These are phyloP conservation scores for Skeletonema marinoi DNA, from an alignment of 108 stramenopile species.

Conservation along the genomic window DNA sequence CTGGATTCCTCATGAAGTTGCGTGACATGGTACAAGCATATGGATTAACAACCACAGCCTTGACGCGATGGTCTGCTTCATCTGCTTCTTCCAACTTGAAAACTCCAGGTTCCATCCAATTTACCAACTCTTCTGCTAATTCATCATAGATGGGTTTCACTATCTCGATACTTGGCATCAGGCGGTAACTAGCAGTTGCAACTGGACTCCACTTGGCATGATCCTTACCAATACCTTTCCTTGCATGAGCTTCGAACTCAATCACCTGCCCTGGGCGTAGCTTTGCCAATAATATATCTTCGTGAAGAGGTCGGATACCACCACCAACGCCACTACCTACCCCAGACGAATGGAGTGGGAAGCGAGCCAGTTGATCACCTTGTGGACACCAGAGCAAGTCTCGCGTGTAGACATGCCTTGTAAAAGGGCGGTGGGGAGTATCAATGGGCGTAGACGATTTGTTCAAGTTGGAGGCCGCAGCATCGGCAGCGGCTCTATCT, in stretches of 20 bases:
- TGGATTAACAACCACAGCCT: slow-evolving; percentile 79
- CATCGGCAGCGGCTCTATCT: slow-evolving; percentile 44
- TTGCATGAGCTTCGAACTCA: slow-evolving; percentile 88
- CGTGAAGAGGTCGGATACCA: slow-evolving; percentile 74
- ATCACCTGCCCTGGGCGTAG: slow-evolving; percentile 95
- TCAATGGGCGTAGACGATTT: slow-evolving; percentile 58
- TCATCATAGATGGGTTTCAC: slow-evolving; percentile 75
- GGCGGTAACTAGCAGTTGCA: slow-evolving; percentile 94
- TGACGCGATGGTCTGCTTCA: slow-evolving; percentile 36
- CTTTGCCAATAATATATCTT: slow-evolving; percentile 96
- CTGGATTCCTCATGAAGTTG: slow-evolving; percentile 91
- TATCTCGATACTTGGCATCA: slow-evolving; percentile 79
- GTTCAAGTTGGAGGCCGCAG: slow-evolving; percentile 20
- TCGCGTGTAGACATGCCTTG: slow-evolving; percentile 82
- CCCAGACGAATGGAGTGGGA: slow-evolving; percentile 41
- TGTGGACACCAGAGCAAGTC: slow-evolving; percentile 91
- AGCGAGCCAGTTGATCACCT: slow-evolving; percentile 84
- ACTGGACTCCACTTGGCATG: slow-evolving; percentile 99
- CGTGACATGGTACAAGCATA: slow-evolving; percentile 97
- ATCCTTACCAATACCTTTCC: slow-evolving; percentile 91
- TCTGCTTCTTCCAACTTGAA: slow-evolving; percentile 75
- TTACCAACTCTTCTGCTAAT: slow-evolving; percentile 84
- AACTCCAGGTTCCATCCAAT: slow-evolving; percentile 88
- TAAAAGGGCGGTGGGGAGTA: slow-evolving; percentile 77
- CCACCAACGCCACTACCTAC: slow-evolving; percentile 29